Base-by-base conservation (phyloP, 2,329 filamentous ascomycete species). In the Penicillium corylophilum region DNA sequence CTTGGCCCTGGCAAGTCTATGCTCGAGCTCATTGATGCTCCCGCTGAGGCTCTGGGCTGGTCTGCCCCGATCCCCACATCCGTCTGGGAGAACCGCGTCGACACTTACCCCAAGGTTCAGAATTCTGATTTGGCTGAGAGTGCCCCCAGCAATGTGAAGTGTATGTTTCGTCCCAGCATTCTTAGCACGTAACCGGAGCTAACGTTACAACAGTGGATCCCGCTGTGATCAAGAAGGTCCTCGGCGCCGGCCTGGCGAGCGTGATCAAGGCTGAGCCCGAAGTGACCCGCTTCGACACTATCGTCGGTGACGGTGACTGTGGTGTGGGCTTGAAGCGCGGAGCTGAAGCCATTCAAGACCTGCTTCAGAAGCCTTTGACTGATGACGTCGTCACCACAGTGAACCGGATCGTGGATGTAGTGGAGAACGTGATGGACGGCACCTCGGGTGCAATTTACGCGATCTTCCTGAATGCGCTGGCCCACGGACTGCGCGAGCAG, bases 291-390 rank as follows among this genome's bases (percentile, higher is more conserved):
- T 89, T 81, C 65, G 86, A 89, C 65, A 95, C 90, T 0, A 83
- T 94, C 12, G 90, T 95, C 22, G 91, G 91, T 38, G 91, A 96
- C 66, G 91, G 91, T 42, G 91, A 96, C 72, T 96, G 91, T 65
- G 91, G 91, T 9, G 89, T 90, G 51, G 90, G 90, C 5, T 77
- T 96, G 55, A 90, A 90, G 76, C 85, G 90, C 55, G 91, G 91
- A 44, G 90, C 91, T n/a, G 87, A 95, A 79, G 76, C 76, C 29
- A 71, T 82, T 23, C 69, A 80, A 20, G 68, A 70, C 41, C 65
- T 76, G 51, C 62, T 82, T 8, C 61, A 73, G 31, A 63, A 71
- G 10, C 69, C 75, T 35, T 64, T 81, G 1, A 78, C 75, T 7
- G 76, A 80, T 44, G 86, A 89, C 64, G 76, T 80, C 13, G 79